A percentile compares a stretch with the other conserved stretches of the same genome.
Evolutionary conservation across 352 stramenopile genomes (phyloP).

Genomic region (Globisporangium ultimum): DNA sequence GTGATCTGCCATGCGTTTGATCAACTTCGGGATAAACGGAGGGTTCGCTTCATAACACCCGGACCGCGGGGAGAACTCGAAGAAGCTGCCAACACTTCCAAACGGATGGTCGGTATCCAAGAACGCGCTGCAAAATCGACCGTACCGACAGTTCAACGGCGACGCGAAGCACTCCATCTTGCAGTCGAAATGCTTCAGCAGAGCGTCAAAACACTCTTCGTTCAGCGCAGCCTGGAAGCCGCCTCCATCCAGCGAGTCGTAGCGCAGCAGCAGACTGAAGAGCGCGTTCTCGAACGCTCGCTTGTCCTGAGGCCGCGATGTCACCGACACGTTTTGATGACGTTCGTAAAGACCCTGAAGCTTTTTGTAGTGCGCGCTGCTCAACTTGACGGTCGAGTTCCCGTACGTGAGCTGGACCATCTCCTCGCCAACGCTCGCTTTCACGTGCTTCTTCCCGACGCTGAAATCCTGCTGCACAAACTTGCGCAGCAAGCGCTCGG

Average conservation of each 20-base stretch:
- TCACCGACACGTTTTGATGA: slow-evolving; percentile 22
- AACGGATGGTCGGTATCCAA: slow-evolving; percentile 87
- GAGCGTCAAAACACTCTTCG: slow-evolving; percentile 89
- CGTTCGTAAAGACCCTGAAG: slow-evolving; percentile 78
- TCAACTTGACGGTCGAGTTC: slow-evolving; percentile 75
- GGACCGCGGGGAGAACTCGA: slow-evolving; percentile 84
- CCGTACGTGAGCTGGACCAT: slow-evolving; percentile 62
- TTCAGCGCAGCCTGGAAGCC: slow-evolving; percentile 91
- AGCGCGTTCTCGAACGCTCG: slow-evolving; percentile 67
- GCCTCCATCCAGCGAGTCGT: slow-evolving; percentile 92
- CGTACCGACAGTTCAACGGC: slow-evolving; percentile 93
- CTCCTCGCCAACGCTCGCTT: slow-evolving; percentile 27
- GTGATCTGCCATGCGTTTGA: slow-evolving; percentile 87
- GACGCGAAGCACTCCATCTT: slow-evolving; percentile 93
- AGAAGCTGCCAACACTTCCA: slow-evolving; percentile 92
- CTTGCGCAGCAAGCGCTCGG: slow-evolving; percentile 50
- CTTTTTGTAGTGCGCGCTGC: slow-evolving; percentile 82
- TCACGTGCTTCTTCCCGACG: slow-evolving; percentile 45
- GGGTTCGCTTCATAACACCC: slow-evolving; percentile 94
- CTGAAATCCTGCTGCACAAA: slow-evolving; percentile 44
- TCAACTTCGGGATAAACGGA: slow-evolving; percentile 92
- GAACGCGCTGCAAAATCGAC: slow-evolving; percentile 89
- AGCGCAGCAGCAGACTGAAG: slow-evolving; percentile 89
- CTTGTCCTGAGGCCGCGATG: slow-evolving; percentile 19
- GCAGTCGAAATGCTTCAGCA: slow-evolving; percentile 90